Evolutionary conservation across 179 eudicot genomes (phyloP).

Genomic region (Actinidia arguta): DNA sequence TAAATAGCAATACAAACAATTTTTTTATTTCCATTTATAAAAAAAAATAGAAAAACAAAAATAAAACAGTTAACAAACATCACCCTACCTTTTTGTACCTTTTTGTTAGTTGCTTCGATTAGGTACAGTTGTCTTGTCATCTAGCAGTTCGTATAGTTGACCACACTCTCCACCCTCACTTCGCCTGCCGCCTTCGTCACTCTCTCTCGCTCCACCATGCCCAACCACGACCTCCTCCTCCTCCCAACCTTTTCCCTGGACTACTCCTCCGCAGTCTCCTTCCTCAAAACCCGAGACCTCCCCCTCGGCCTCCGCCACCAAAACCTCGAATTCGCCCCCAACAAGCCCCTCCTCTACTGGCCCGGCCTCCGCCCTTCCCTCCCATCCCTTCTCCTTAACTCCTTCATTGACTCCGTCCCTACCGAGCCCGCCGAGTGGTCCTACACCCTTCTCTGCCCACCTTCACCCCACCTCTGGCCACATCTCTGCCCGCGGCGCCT

Average conservation of each 20-base stretch:
- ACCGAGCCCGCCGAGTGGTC: conserved; percentile 76
- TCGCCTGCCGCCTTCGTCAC: not conserved
- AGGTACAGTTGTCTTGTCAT: too few relatives aligned
- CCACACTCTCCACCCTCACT: too few relatives aligned
- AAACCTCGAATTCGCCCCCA: conserved; percentile 45
- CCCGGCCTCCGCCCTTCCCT: conserved; percentile 71
- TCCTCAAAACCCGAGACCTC: conserved; percentile 57
- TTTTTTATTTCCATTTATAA: too few relatives aligned
- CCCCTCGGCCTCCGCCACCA: conserved; percentile 57
- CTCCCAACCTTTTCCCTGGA: conserved; percentile 24
- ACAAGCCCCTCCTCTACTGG: conserved; percentile 83
- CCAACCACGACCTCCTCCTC: conserved; percentile 2
- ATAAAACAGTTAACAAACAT: too few relatives aligned
- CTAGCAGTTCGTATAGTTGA: too few relatives aligned
- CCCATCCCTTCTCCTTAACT: conserved; percentile 79
- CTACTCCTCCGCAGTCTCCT: conserved; percentile 63
- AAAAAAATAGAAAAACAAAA: too few relatives aligned
- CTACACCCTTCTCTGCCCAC: conserved; percentile 73
- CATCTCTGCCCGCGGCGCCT: conserved; percentile 85
- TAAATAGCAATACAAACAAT: too few relatives aligned
- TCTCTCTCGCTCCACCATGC: not conserved
- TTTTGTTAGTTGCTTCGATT: too few relatives aligned
- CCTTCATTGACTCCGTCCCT: conserved; percentile 93
- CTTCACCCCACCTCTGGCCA: conserved; percentile 46
- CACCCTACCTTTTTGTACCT: too few relatives aligned